A percentile compares a stretch with the other conserved stretches of the same genome.
Evolutionary conservation across 148 eudicot genomes (phyloP).

Genomic region (Agrostemma githago): DNA sequence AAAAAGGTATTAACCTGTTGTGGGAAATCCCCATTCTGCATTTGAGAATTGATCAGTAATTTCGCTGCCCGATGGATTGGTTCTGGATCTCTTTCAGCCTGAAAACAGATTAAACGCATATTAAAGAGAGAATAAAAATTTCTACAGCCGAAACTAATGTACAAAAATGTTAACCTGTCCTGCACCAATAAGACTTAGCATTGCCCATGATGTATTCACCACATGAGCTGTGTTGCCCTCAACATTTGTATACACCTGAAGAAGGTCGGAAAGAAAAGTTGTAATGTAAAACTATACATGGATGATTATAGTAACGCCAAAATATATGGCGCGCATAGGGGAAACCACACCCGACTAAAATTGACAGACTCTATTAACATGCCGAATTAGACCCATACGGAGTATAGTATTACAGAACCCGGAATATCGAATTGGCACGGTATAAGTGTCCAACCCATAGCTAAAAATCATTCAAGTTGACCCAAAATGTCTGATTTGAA

Average conservation of each 20-base stretch:
- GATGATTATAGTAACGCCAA: not conserved
- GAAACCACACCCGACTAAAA: not conserved
- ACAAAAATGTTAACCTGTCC: constrained; percentile 40
- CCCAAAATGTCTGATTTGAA: not conserved
- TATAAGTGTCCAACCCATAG: not conserved
- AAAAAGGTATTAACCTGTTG: constrained; percentile 53
- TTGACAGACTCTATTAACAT: not conserved
- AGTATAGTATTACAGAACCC: not conserved
- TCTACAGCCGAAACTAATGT: not conserved
- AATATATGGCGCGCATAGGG: not conserved
- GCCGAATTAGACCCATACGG: not conserved
- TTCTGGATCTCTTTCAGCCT: constrained; percentile 66
- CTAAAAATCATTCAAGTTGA: not conserved
- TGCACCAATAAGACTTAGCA: constrained; percentile 59
- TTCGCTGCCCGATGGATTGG: constrained; percentile 82
- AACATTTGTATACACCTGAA: constrained; percentile 56
- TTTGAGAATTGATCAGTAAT: constrained; percentile 69
- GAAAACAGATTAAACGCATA: constrained; percentile 10
- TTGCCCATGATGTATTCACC: constrained; percentile 68
- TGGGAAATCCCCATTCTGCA: constrained; percentile 87
- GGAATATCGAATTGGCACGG: not conserved
- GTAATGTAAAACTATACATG: constrained; percentile 4
- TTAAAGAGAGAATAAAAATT: not conserved
- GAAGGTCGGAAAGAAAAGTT: not conserved
- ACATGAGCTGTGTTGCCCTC: constrained; percentile 50